A percentile compares a stretch with the other conserved stretches of the same genome.
phyloP scores from a whole-genome alignment of 208 protist species.

The Strigomonas galati region DNA sequence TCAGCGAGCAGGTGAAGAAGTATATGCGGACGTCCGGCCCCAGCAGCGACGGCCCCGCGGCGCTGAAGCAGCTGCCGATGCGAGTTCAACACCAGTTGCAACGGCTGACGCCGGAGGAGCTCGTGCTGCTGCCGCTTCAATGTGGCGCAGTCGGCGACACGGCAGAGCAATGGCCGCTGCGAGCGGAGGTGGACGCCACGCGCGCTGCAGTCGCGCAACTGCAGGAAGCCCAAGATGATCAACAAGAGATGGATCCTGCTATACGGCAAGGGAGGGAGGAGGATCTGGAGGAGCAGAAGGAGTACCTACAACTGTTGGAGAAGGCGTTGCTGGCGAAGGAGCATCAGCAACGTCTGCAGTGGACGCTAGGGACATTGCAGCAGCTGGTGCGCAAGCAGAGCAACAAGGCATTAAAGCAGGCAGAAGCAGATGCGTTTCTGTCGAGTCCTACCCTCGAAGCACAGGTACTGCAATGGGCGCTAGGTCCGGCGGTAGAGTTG shows the following conservation, averaged over 20 bases:
- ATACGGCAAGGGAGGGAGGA: not conserved
- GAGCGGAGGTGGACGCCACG: not conserved
- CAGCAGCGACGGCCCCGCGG: constrained; percentile 5
- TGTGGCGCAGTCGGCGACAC: not conserved
- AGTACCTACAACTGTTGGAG: not conserved
- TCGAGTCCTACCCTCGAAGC: not conserved
- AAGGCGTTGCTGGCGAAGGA: constrained; percentile 8
- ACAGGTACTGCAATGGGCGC: constrained; percentile 26
- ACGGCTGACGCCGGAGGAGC: constrained; percentile 31
- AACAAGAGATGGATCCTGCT: not conserved
- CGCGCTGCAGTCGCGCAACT: not conserved
- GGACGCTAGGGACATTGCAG: not conserved
- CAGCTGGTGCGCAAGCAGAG: not conserved
- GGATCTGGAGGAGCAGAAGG: not conserved
- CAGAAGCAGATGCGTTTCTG: not conserved
- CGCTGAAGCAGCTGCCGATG: constrained; percentile 39
- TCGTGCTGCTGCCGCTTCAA: constrained; percentile 52
- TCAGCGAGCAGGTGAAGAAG: constrained; percentile 20
- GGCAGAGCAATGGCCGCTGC: not conserved
- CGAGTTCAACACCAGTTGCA: constrained; percentile 44
- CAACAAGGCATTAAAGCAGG: not conserved
- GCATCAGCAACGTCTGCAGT: constrained; percentile 4
- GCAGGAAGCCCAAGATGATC: not conserved
- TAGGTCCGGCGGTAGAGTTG: constrained; percentile 69
- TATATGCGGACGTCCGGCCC: constrained; percentile 14